Evolutionary conservation across 441 rosid species (phyloP), one percentile per base, ranked within the genome.

Genomic region (Metrosideros polymorpha): DNA sequence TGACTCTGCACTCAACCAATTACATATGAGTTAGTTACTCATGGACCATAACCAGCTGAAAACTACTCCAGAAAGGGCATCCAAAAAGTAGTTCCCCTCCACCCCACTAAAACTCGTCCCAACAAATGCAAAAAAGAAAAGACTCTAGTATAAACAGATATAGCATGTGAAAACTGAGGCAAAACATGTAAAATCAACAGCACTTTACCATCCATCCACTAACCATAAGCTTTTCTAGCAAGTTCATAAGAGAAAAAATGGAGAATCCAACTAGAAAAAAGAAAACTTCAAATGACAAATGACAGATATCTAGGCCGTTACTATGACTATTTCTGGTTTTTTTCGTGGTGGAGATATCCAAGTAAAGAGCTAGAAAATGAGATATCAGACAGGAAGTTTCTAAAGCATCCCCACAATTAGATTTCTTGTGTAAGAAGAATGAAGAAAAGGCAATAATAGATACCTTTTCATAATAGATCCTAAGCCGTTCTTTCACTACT

Each of bases 401-500:
- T 10, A 71, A 71, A 71, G 79, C 79, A 19, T 71, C 79, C 17
- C 47, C 79, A 22, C 0, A 5, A 19, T 71, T n/a, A 71, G 47
- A 82, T n/a, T 52, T 27, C 29, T 79, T 27, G 12, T 83, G 42
- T 51, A 51, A 51, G 59, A 52, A 84, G 54, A 86, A 82, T 22
- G 43, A 39, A 82, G 42, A 24, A 82, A 85, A 27, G 25, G 39
- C 63, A 53, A 83, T 18, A 55, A 84, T 12, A 14, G 15, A 87
- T 92, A 93, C 97, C 86, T 91, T 90, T 84, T 94, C 96, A 85
- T 79, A 87, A 92, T 94, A 93, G 19, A 93, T 66, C 50, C 93
- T 91, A 85, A 93, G 94, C 79, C 95, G 88, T 84, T 92, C 95
- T 90, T 91, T 93, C 59, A 93, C 97, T 25, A 93, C 97, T 89